A percentile compares a stretch with the other conserved stretches of the same genome.
Conservation (phyloP, 1,284 basidiomycete species). For the Heterobasidion occidentale region DNA sequence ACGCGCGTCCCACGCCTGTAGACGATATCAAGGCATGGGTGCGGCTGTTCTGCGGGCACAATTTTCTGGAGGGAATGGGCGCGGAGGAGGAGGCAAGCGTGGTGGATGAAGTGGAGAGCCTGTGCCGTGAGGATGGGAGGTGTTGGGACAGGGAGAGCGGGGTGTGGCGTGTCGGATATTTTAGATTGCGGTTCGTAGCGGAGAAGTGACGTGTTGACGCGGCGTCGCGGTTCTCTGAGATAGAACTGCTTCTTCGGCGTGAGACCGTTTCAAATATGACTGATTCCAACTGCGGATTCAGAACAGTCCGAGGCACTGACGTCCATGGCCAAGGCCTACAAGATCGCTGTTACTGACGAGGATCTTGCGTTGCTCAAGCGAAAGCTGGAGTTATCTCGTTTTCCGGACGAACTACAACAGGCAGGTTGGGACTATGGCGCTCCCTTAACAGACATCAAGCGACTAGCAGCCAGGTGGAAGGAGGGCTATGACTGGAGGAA, state of each 20-base stretch:
- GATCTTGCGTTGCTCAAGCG: slow-evolving; percentile 26
- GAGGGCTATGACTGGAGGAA: slow-evolving; percentile 39
- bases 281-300: too few species aligned
- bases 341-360: slow-evolving; percentile 24
- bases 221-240: too few species aligned
- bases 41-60: slow-evolving; percentile 51
- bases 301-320: too few species aligned
- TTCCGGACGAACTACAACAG: slow-evolving; percentile 43
- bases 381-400: slow-evolving; percentile 31
- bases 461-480: slow-evolving; percentile 35
- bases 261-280: too few species aligned
- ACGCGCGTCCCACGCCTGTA: slow-evolving; percentile 65
- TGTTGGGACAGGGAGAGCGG: slow-evolving; percentile 48
- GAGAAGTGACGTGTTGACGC: neutral
- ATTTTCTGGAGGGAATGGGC: slow-evolving; percentile 43
- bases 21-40: slow-evolving; percentile 63
- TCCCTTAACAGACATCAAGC: slow-evolving; percentile 35
- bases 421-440: slow-evolving; percentile 38
- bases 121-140: slow-evolving; percentile 41
- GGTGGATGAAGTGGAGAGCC: slow-evolving; percentile 57
- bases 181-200: slow-evolving; percentile 53
- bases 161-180: slow-evolving; percentile 65
- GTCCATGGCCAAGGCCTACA: neutral
- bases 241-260: too few species aligned
- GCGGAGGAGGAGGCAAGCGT: slow-evolving; percentile 50